These are phyloP conservation scores for Rosa persica DNA, from an alignment of 306 rosid species.

Conservation along the genomic window DNA sequence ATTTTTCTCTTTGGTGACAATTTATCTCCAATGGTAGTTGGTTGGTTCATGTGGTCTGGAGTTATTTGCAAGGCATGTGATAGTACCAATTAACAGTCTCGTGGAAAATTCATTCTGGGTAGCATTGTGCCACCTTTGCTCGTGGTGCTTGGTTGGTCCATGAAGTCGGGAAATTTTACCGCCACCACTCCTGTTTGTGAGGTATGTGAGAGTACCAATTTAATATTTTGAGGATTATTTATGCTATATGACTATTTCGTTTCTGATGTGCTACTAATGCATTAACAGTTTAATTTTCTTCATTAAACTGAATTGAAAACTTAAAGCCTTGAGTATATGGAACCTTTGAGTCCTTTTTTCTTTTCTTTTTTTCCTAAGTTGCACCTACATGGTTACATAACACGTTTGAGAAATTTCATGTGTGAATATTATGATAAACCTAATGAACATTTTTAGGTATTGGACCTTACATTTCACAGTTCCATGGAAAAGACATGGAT, in stretches of 20 bases:
- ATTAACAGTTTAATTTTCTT: background rate
- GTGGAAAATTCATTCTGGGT: background rate
- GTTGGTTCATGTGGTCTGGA: background rate
- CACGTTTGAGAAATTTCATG: background rate
- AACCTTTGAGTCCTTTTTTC: background rate
- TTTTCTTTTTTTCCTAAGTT: background rate
- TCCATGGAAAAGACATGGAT: background rate
- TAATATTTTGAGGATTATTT: background rate
- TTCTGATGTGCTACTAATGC: background rate
- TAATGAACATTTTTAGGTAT: background rate
- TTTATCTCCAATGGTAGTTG: background rate
- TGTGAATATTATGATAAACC: background rate
- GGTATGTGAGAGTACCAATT: background rate
- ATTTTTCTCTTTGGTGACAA: background rate
- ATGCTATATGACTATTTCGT: too few relatives aligned
- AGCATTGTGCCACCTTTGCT: background rate
- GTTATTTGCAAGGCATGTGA: background rate
- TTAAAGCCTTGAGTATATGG: background rate
- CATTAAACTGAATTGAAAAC: background rate
- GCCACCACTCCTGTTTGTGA: background rate
- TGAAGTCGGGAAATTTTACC: background rate
- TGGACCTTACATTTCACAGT: conserved; percentile 1
- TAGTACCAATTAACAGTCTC: background rate
- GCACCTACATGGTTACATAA: background rate
- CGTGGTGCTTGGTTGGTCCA: background rate